These are phyloP conservation scores for Hortaea werneckii DNA, from an alignment of 2,329 filamentous ascomycete genomes.

Conservation along the genomic window DNA sequence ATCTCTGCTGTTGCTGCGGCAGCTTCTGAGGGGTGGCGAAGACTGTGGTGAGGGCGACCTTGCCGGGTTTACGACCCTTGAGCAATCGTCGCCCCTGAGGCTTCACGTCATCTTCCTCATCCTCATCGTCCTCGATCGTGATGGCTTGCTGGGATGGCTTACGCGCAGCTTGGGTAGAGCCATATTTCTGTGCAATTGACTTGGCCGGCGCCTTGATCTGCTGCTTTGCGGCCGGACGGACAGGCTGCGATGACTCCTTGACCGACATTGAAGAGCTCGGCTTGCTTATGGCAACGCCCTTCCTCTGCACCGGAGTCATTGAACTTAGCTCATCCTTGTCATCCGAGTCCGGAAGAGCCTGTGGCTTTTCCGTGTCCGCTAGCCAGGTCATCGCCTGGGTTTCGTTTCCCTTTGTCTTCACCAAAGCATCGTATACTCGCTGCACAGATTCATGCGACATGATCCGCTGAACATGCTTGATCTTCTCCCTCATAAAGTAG, in stretches of 20 bases:
- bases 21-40: slow-evolving; percentile 14
- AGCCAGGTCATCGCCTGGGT: slow-evolving; percentile 45
- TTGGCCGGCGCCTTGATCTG: slow-evolving; percentile 44
- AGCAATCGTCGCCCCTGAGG: slow-evolving; percentile 33
- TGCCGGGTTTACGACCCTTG: slow-evolving; percentile 36
- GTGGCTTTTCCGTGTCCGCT: slow-evolving; percentile 23
- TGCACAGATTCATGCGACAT: slow-evolving; percentile 38
- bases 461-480: slow-evolving; percentile 42
- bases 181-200: slow-evolving; percentile 40
- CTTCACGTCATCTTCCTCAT: slow-evolving; percentile 15
- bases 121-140: slow-evolving; percentile 12
- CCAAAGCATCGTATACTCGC: slow-evolving; percentile 41
- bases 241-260: slow-evolving; percentile 11
- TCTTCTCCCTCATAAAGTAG: slow-evolving; percentile 38
- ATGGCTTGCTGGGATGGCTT: slow-evolving; percentile 16
- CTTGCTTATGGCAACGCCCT: slow-evolving; percentile 16
- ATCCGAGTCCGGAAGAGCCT: slow-evolving; percentile 5
- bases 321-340: slow-evolving; percentile 16
- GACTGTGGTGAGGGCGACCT: slow-evolving; percentile 26
- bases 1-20: slow-evolving; percentile 6
- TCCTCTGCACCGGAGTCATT: slow-evolving; percentile 14
- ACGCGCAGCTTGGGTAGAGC: slow-evolving; percentile 4
- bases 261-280: slow-evolving; percentile 4
- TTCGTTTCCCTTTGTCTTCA: slow-evolving; percentile 41
- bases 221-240: slow-evolving; percentile 41